Base-by-base conservation (phyloP, 73 alveolate species). In the Durusdinium trenchii region DNA sequence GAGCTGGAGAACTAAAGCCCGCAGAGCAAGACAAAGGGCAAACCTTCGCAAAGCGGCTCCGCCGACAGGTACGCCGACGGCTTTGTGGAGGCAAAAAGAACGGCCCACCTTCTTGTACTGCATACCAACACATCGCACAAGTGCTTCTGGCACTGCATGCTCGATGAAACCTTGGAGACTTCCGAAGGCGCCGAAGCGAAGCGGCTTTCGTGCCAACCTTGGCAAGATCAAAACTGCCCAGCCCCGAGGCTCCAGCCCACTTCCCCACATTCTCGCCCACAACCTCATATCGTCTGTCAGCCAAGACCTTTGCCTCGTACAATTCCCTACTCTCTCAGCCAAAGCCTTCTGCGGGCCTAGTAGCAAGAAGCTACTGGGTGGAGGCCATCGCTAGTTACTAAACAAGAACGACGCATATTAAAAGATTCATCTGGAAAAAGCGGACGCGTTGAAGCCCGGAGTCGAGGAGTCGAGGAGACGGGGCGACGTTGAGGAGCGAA, bases 41-140 rank as follows among this genome's bases (percentile, higher is more conserved):
- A 40, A 76, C 86, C 86, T 76, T 4, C 30, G 38, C 62, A 76
- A 6, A 3, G 84, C 48, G 28, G 51, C 6, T 71, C 26, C 38
- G 9, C 32, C 48, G 84, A 5, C 52, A 32, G 84, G 7, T 36
- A 6, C 52, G 51, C 36, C 6, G 51, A 71, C 12, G 32, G 32
- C 30, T 6, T 3, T 12, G 7, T 6, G 28, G 9, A 7, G 20
- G 30, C 48, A 71, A 6, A 71, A 10, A 26, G 18, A 16, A 6
- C 7, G 28, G 6, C 3, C 61, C 86, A 43, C 86, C 86, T 76
- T 76, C 60, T 76, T 7, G 86, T 76, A 76, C 86, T 76, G 86
- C 86, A 76, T 76, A 43, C 86, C 86, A 43, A 76, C 61, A 43
- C 86, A 76, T 5, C 86, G 57, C 45, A 43, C 61, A 36, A 76